A percentile compares a stretch with the other conserved stretches of the same genome.
phyloP scores from a whole-genome alignment of 2,329 filamentous ascomycete genomes.

The Arthrobotrys iridis region DNA sequence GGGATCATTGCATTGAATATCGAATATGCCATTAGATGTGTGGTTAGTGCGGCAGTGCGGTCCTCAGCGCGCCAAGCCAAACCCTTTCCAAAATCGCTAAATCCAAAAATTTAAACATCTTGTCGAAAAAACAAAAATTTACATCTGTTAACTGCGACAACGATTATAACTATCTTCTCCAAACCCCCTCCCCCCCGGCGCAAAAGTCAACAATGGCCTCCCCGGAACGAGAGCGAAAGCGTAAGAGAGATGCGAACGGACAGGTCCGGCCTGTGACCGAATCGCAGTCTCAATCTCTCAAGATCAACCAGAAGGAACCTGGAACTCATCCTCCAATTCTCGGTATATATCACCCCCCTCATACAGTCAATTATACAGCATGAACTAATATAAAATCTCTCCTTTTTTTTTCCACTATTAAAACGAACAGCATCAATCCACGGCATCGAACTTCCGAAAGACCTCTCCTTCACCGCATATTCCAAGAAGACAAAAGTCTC shows the following conservation, averaged over 20 bases:
- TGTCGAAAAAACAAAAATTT: no score
- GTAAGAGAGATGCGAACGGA: conserved; percentile 47
- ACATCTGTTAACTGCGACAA: no score
- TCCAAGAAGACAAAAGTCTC: conserved; percentile 21
- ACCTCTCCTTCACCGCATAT: conserved; percentile 43
- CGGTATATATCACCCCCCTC: not conserved
- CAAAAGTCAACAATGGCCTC: conserved; percentile 17
- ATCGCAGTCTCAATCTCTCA: conserved; percentile 18
- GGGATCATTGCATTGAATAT: no score
- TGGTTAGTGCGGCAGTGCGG: no score
- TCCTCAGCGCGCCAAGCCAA: conserved; percentile 29
- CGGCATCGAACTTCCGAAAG: conserved; percentile 31
- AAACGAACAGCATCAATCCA: conserved; percentile 26
- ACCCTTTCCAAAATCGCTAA: conserved; percentile 28
- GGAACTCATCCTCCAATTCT: conserved; percentile 45
- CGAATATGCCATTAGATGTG: no score
- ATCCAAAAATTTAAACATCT: not conserved
- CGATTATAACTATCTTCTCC: no score
- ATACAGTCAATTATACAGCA: not conserved
- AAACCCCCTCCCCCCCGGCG: not conserved
- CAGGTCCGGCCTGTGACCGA: conserved; percentile 22
- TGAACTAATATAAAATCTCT: no score
- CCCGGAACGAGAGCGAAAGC: conserved; percentile 47
- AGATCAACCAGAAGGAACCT: conserved; percentile 6
- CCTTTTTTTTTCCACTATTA: no score